Percentiles rank a stretch among this genome's conserved stretches.
Evolutionary conservation across 805 yeast genomes (phyloP).

Genomic region (Yamadazyma sp.): DNA sequence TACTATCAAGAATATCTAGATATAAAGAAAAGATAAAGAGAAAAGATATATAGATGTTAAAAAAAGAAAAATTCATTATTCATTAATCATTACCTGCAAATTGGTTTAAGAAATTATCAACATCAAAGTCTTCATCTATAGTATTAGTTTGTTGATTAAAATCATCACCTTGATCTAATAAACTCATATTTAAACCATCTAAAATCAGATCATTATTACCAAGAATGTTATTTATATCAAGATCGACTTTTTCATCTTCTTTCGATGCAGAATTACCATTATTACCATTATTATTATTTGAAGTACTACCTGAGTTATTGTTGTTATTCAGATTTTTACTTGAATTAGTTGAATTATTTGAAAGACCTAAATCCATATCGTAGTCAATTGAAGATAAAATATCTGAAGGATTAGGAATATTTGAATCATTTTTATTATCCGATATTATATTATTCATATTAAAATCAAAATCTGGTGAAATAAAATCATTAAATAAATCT

Average conservation of each 20-base stretch:
- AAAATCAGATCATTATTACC: conserved; percentile 40
- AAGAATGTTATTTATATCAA: conserved; percentile 35
- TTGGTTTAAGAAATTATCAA: conserved; percentile 42
- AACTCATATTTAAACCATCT: conserved; percentile 41
- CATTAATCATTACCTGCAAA: conserved; percentile 33
- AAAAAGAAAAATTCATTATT: conserved; percentile 3
- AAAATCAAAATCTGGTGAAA: conserved; percentile 15
- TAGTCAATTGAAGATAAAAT: conserved; percentile 13
- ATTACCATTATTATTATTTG: not conserved
- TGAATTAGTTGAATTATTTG: not conserved
- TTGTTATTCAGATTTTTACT: conserved; percentile 1
- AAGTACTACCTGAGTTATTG: not conserved
- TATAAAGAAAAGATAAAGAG: not conserved
- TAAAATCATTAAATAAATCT: conserved; percentile 15
- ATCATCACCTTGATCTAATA: conserved; percentile 23
- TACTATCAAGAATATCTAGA: too few species aligned
- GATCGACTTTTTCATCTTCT: conserved; percentile 13
- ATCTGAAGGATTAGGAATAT: conserved; percentile 14
- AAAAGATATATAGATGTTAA: too few species aligned
- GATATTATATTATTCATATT: conserved; percentile 15
- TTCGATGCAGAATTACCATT: conserved; percentile 1
- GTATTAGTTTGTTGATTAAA: conserved; percentile 8
- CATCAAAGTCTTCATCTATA: conserved; percentile 42
- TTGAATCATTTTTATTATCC: conserved; percentile 3
- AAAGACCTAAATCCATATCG: conserved; percentile 6